Percentiles rank a stretch among this genome's conserved stretches.
Evolutionary conservation across 495 filamentous ascomycete species (phyloP).

Genomic region (Eremomyces bilateralis): DNA sequence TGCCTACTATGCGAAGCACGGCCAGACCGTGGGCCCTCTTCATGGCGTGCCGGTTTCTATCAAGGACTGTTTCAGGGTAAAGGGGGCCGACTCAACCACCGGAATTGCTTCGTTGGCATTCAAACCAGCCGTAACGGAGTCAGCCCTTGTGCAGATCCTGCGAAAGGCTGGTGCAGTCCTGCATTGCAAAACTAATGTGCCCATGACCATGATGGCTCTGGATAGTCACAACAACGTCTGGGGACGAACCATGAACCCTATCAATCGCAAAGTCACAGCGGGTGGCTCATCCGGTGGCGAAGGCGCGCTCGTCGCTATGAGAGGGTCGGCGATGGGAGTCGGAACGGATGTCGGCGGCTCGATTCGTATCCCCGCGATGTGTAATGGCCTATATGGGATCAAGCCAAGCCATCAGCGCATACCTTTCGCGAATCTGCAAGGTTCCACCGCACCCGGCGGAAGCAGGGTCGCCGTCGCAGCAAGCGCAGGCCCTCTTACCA

Average conservation of each 20-base stretch:
- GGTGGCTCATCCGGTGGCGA: slow-evolving; percentile 43
- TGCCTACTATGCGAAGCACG: slow-evolving; percentile 11
- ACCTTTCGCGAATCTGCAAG: slow-evolving; percentile 28
- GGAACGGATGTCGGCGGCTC: slow-evolving; percentile 53
- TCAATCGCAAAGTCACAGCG: slow-evolving; percentile 19
- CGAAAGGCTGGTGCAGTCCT: slow-evolving; percentile 20
- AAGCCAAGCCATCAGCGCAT: slow-evolving; percentile 34
- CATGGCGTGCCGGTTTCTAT: slow-evolving; percentile 21
- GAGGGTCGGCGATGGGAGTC: slow-evolving; percentile 17
- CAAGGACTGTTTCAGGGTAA: slow-evolving; percentile 21
- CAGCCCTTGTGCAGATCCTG: slow-evolving; percentile 17
- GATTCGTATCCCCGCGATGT: slow-evolving; percentile 42
- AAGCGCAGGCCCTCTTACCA: slow-evolving; percentile 20
- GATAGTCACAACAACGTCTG: slow-evolving; percentile 23
- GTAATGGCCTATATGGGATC: slow-evolving; percentile 39
- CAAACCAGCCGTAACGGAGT: slow-evolving; percentile 12
- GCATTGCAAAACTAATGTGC: slow-evolving; percentile 24
- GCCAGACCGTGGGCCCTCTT: slow-evolving; percentile 18
- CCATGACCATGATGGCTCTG: slow-evolving; percentile 21
- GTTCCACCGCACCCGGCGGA: slow-evolving; percentile 13
- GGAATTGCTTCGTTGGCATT: slow-evolving; percentile 17
- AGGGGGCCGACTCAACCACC: slow-evolving; percentile 17
- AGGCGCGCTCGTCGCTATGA: slow-evolving; percentile 19
- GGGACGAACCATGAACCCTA: slow-evolving; percentile 20
- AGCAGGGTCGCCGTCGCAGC: slow-evolving; percentile 13